phyloP scores from a whole-genome alignment of 257 asterid genomes.

The Solanum tarijense region DNA sequence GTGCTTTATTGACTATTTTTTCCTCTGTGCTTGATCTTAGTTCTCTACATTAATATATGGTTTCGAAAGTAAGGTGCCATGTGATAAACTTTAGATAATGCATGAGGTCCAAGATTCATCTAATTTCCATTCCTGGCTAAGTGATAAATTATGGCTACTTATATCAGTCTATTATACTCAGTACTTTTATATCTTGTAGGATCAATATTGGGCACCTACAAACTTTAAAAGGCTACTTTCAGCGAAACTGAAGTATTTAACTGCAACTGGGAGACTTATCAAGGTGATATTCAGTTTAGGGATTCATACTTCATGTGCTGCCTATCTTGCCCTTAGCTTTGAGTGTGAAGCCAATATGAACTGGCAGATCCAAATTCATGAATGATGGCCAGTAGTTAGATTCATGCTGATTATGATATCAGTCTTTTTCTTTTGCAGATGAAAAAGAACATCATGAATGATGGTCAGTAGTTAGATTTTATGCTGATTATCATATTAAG shows the following conservation, averaged over 20 bases:
- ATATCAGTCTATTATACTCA: conserved; percentile 9
- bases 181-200: conserved; percentile 26
- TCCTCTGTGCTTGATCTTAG: background rate
- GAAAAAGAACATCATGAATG: conserved; percentile 36
- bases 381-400: background rate
- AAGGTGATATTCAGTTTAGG: conserved; percentile 37
- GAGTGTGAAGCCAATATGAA: background rate
- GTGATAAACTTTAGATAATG: background rate
- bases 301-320: background rate
- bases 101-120: background rate
- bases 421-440: conserved; percentile 19
- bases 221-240: conserved; percentile 86
- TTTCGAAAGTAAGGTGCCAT: background rate
- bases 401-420: background rate
- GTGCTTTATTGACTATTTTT: background rate
- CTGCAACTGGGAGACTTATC: conserved; percentile 68
- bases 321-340: background rate
- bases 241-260: conserved; percentile 69
- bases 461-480: background rate
- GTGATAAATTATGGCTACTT: background rate
- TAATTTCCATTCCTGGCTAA: background rate
- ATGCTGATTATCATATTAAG: background rate
- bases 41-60: background rate
- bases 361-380: background rate
- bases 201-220: conserved; percentile 91